These are phyloP conservation scores for Candolleomyces eurysporus DNA, from an alignment of 768 basidiomycete genomes.

Conservation along the genomic window DNA sequence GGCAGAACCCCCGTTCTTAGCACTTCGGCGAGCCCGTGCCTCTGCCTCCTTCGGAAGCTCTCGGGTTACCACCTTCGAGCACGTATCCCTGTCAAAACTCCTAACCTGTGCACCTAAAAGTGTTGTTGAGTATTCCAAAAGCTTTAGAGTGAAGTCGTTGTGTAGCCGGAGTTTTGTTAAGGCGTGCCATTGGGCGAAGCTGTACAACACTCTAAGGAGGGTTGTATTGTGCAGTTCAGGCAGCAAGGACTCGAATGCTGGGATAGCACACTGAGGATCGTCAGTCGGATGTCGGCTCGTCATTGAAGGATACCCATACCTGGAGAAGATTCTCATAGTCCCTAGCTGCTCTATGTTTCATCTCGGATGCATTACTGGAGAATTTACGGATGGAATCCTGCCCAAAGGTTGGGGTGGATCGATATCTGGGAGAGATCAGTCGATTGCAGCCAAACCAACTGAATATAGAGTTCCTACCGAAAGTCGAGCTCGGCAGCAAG, in stretches of 20 bases:
- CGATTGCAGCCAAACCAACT: background rate
- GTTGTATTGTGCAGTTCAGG: conserved; percentile 20
- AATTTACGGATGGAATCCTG: conserved; percentile 30
- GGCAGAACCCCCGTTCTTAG: background rate
- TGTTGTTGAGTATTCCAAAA: conserved; percentile 18
- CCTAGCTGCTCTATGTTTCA: conserved; percentile 28
- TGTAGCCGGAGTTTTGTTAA: conserved; percentile 30
- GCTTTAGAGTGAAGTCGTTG: conserved; percentile 29
- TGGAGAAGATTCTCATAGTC: conserved; percentile 40
- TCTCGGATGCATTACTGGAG: conserved; percentile 23
- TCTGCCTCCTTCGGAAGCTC: background rate
- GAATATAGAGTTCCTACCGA: conserved; percentile 12
- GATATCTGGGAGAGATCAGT: conserved; percentile 2
- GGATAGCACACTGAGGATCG: conserved; percentile 20
- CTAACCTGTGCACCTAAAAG: conserved; percentile 17
- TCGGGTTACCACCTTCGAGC: background rate
- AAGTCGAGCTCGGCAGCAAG: conserved; percentile 15
- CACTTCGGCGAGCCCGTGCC: background rate
- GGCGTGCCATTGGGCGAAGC: conserved; percentile 28
- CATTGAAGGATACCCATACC: conserved; percentile 15
- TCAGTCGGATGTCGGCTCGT: background rate
- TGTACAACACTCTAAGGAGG: conserved; percentile 20
- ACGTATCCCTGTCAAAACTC: conserved; percentile 12
- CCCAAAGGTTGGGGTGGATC: conserved; percentile 25
- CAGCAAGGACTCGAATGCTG: conserved; percentile 33